Base-by-base conservation (phyloP, 148 eudicot species). In the Limonium bicolor region DNA sequence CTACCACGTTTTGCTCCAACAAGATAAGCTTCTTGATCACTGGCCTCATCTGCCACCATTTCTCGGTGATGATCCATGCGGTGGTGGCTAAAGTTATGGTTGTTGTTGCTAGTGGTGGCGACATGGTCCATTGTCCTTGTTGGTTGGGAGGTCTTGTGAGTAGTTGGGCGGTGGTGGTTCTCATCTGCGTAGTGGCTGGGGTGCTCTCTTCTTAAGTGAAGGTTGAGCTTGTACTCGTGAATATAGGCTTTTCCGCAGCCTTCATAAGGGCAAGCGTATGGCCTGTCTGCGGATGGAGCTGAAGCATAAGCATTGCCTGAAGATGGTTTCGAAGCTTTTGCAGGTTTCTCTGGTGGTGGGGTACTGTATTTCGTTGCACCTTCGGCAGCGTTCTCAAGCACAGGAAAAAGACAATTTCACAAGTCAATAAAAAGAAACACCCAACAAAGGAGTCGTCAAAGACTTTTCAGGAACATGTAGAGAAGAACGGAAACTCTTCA, bases 191-290 rank as follows among this genome's bases (percentile, higher is more conserved):
- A 67, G 36, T 90, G 99, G 20, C 85, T 88, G 0, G 97, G 97
- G 48, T 90, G 97, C 60, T 77, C 82, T 59, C 80, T 60, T 41
- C 78, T 78, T 20, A 90, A 55, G 56, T 90, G 99, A 43, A 90
- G 93, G 48, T 85, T 90, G 21, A 90, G 79, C 71, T 90, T 90
- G 64, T 90, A 90, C 53, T 90, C 99, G 20, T 90, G 99, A 39
- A 84, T 90, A 54, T 90, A 90, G 27, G 93, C 93, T 60, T 90
- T 90, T 25, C 67, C 84, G 39, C 99, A 90, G 46, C 95, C 95
- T 62, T 80, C 85, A 17, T 84, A 90, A 1, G 93, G 99, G 46
- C 99, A 90, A 7, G 66, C 59, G 52, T 72, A 80, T 13, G 99
- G 99, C 30, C 99, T 76, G 24, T 84, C 84, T 26, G 81, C 85